phyloP scores from a whole-genome alignment of 257 asterid species.

The Przewalskia tangutica region DNA sequence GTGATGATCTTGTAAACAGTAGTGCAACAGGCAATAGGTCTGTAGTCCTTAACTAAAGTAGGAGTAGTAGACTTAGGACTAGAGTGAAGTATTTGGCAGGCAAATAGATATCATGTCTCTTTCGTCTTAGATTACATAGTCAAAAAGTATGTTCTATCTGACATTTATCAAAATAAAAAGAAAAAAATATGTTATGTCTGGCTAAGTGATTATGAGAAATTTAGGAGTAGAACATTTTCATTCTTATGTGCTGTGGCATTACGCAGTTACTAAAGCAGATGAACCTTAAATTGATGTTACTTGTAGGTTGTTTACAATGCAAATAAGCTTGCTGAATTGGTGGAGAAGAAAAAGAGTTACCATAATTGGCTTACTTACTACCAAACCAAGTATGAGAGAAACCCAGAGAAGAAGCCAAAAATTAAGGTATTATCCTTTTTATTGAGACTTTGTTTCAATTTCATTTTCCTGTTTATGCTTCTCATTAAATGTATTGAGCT shows the following conservation, averaged over 20 bases:
- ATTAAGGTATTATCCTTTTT: constrained; percentile 43
- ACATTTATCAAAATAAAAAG: not conserved
- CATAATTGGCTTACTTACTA: constrained; percentile 70
- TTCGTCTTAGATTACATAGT: not conserved
- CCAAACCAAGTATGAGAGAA: constrained; percentile 50
- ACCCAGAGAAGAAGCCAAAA: constrained; percentile 43
- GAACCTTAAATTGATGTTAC: not conserved
- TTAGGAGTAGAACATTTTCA: not conserved
- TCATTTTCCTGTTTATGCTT: not conserved
- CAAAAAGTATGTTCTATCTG: not conserved
- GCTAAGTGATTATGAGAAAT: not conserved
- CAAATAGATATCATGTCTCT: not conserved
- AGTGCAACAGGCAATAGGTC: no score
- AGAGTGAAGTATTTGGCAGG: not conserved
- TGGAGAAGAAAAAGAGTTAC: constrained; percentile 48
- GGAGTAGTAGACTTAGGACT: no score
- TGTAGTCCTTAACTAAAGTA: no score
- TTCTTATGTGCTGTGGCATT: not conserved
- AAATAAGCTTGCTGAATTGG: constrained; percentile 50
- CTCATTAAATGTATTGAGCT: not conserved
- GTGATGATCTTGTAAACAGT: no score
- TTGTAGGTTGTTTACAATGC: constrained; percentile 61
- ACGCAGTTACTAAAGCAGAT: not conserved
- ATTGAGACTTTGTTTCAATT: not conserved
- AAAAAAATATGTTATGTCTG: not conserved